Base-by-base conservation (phyloP, 2,329 filamentous ascomycete genomes). In the Monilinia vaccinii-corymbosi region DNA sequence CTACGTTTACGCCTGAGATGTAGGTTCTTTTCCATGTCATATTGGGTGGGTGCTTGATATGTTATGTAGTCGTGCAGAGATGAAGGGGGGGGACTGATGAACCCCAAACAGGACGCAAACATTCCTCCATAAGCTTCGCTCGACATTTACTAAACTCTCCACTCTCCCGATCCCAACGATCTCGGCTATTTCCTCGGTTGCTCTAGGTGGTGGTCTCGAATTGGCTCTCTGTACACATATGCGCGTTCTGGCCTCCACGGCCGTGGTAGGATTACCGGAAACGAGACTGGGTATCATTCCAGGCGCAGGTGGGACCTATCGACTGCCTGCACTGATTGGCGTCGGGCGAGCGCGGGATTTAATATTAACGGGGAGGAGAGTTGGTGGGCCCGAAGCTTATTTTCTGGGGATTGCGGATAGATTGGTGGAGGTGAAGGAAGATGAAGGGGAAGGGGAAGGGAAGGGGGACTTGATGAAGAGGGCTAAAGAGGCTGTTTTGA, bases 241-340 rank as follows among this genome's bases (percentile, higher is more conserved):
- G 74, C 90, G 94, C 66, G 87, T 99, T 56, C 86, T 97, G 66
- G 82, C 86, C 36, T 91, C 89, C 44, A 88, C 86, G 38, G 88
- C 91, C 18, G 77, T 80, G 28, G 84, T 99, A 58, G 92, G 85
- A 0, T 83, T 97, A 6, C 94, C 94, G 1, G 94, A 99, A 73
- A 97, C 94, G 1, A 82, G 92, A 2, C 81, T 99, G 2, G 94
- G 88, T 60, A 99, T 99, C 72, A 88, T 99, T 65, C 94, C 94
- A 3, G 94, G 94, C 61, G 94, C 93, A 2, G 94, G 94, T 47
- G 94, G 93, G 62, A 97, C 93, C 1, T 90, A 91, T 74, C 86
- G 94, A 11, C 84, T 99, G 0, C 91, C 91, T 1, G 82, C 81
- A 10, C 75, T 99, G 23, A 87, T 99, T 65, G 94, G 94, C 6